phyloP scores from a whole-genome alignment of 1,284 basidiomycete species.

The Ustilago cynodontis region DNA sequence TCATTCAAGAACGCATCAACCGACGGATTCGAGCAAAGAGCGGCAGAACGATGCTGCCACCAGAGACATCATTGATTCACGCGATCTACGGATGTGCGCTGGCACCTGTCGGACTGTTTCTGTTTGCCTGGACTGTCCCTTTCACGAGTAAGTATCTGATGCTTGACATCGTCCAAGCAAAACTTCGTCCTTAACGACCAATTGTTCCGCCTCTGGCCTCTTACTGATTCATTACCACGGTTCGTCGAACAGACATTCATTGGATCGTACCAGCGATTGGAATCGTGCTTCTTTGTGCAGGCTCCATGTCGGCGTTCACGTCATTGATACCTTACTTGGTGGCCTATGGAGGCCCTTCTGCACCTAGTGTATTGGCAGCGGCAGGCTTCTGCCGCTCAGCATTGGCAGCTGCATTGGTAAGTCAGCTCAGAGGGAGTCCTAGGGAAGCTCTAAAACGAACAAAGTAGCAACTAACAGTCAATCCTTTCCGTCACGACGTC shows the following conservation, averaged over 20 bases:
- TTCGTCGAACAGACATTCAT: conserved; percentile 16
- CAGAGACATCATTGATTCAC: conserved; percentile 38
- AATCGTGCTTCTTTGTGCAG: conserved; percentile 37
- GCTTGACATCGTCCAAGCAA: too few species aligned
- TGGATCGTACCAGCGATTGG: conserved; percentile 47
- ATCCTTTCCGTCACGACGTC: too few species aligned
- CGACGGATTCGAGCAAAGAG: conserved; percentile 27
- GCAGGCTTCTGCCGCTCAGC: conserved; percentile 44
- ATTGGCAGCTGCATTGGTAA: conserved; percentile 37
- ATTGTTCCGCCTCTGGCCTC: background rate
- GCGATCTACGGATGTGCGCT: conserved; percentile 41
- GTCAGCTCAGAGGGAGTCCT: background rate
- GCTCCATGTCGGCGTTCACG: conserved; percentile 44
- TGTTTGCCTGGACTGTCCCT: conserved; percentile 43
- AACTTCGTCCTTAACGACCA: background rate
- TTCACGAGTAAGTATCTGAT: conserved; percentile 24
- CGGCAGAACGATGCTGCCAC: conserved; percentile 26
- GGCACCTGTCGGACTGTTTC: conserved; percentile 32
- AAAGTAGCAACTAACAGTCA: too few species aligned
- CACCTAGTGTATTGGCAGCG: conserved; percentile 41
- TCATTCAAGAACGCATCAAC: conserved; percentile 36
- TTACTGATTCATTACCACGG: background rate
- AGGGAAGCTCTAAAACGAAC: background rate
- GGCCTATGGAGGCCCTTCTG: conserved; percentile 39
- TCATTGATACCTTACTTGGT: conserved; percentile 47